A percentile compares a stretch with the other conserved stretches of the same genome.
These are phyloP conservation scores for Chrysochromulina parva DNA, from an alignment of 78 protist species.

Conservation along the genomic window DNA sequence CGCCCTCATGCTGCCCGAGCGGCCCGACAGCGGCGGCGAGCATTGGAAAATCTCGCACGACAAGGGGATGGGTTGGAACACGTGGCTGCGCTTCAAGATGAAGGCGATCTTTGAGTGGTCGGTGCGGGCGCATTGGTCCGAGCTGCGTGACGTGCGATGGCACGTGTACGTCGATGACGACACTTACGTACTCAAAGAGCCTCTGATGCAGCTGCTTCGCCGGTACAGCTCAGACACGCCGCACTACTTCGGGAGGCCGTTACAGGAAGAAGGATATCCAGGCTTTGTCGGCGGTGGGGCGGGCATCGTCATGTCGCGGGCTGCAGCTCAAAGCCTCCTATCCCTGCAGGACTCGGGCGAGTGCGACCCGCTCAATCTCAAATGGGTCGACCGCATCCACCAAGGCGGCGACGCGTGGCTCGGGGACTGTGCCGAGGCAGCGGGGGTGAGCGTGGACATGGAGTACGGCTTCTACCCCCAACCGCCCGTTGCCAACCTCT, in stretches of 20 bases:
- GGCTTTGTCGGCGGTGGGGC: constrained; percentile 9
- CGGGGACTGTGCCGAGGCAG: background rate
- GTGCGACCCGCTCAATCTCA: constrained; percentile 8
- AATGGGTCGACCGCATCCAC: constrained; percentile 3
- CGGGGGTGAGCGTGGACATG: background rate
- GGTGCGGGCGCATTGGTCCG: background rate
- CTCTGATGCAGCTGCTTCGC: background rate
- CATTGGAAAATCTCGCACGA: constrained; percentile 10
- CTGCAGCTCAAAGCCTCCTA: background rate
- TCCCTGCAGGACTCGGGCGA: background rate
- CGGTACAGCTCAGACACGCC: background rate
- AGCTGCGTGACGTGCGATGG: background rate
- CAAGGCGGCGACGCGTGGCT: constrained; percentile 15
- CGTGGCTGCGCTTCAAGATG: constrained; percentile 28
- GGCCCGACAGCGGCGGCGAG: background rate
- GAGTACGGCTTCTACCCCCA: constrained; percentile 17
- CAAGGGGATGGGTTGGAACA: background rate
- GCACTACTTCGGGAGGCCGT: background rate
- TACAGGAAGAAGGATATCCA: background rate
- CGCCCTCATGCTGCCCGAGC: background rate
- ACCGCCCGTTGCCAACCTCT: constrained; percentile 5
- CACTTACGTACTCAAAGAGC: background rate
- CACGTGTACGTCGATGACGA: constrained; percentile 1
- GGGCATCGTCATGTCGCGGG: constrained; percentile 8
- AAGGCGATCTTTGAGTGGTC: background rate